phyloP scores from a whole-genome alignment of 2,329 filamentous ascomycete species.

The Blastomyces gilchristii region DNA sequence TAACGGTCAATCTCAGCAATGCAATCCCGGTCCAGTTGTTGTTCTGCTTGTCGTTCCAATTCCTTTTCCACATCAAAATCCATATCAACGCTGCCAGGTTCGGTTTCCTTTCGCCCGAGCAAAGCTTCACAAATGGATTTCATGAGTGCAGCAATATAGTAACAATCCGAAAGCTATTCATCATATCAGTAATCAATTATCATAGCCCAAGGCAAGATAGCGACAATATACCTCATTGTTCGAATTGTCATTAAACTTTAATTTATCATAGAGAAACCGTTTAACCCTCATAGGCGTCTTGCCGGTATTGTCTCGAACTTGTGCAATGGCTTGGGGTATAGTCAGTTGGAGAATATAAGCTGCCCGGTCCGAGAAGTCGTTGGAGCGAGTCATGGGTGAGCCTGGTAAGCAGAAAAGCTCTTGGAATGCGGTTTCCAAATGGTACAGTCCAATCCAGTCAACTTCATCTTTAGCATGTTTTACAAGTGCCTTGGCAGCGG shows the following conservation, averaged over 20 bases:
- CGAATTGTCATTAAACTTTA: conserved; percentile 90
- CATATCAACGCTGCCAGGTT: conserved; percentile 32
- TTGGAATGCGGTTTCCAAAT: conserved; percentile 76
- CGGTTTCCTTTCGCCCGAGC: conserved; percentile 33
- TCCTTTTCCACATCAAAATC: conserved; percentile 40
- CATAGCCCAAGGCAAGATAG: not conserved
- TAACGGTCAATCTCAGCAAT: conserved; percentile 54
- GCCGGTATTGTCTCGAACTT: conserved; percentile 63
- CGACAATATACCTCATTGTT: conserved; percentile 52
- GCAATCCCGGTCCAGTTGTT: conserved; percentile 47
- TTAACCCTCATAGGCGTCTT: conserved; percentile 70
- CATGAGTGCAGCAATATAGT: conserved; percentile 78
- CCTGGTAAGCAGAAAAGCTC: conserved; percentile 78
- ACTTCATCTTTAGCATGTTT: conserved; percentile 62
- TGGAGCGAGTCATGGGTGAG: conserved; percentile 69
- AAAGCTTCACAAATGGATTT: conserved; percentile 48
- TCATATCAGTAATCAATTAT: conserved; percentile 2
- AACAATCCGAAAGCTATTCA: conserved; percentile 66
- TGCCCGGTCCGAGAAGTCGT: conserved; percentile 81
- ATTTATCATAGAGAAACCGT: conserved; percentile 74
- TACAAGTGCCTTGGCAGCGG: conserved; percentile 70
- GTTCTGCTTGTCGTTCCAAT: conserved; percentile 41
- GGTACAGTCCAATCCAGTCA: conserved; percentile 68
- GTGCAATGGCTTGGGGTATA: conserved; percentile 70
- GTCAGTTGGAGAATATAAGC: conserved; percentile 76